Conservation (phyloP, 2,329 filamentous ascomycete species). For the Penicillium sp. region DNA sequence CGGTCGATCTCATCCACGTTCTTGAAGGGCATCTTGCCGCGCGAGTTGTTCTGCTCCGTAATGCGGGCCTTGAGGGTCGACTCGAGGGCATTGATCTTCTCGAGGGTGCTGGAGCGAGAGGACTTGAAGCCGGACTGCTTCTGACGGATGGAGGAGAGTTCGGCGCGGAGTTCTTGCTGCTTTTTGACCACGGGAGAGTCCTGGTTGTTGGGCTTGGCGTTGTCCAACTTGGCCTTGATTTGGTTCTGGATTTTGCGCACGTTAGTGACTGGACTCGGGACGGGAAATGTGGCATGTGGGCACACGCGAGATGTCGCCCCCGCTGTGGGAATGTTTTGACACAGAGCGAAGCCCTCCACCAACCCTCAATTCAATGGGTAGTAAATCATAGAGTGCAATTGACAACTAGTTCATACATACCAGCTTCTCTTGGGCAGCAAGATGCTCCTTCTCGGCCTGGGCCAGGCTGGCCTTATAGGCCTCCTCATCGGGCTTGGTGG, state of each 20-base stretch:
- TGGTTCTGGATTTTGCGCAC: conserved; percentile 68
- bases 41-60: conserved; percentile 81
- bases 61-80: conserved; percentile 84
- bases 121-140: conserved; percentile 88
- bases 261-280: conserved; percentile 18
- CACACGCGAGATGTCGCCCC: neutral
- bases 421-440: conserved; percentile 70
- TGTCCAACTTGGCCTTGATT: conserved; percentile 84
- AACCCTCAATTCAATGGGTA: neutral
- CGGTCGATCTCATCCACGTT: conserved; percentile 82
- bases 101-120: conserved; percentile 73
- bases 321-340: neutral
- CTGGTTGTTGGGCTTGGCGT: conserved; percentile 78
- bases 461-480: conserved; percentile 77
- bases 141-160: conserved; percentile 80
- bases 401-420: conserved; percentile 47
- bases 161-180: conserved; percentile 78
- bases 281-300: conserved; percentile 3
- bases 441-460: conserved; percentile 84
- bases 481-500: conserved; percentile 84
- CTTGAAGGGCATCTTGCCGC: conserved; percentile 81
- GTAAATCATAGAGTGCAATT: neutral
- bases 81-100: conserved; percentile 91
- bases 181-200: conserved; percentile 79
- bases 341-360: neutral